Conservation (phyloP, 768 basidiomycete genomes). For the Flagelloscypha sp. region DNA sequence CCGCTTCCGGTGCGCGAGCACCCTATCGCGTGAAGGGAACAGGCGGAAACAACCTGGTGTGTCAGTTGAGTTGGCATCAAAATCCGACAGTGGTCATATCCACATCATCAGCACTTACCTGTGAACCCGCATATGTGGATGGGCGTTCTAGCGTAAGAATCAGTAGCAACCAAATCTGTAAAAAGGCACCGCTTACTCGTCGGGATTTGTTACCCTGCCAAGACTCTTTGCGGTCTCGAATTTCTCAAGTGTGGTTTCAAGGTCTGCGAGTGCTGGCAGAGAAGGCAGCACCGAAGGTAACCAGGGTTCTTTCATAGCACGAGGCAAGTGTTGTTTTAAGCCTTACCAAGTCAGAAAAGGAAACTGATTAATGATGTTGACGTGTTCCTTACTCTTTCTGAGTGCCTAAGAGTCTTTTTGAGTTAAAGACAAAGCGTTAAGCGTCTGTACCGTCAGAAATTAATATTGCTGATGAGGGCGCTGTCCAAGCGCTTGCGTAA, state of each 20-base stretch:
- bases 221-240: constrained; percentile 34
- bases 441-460: too few relatives aligned
- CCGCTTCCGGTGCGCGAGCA: constrained; percentile 65
- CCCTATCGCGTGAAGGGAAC: constrained; percentile 59
- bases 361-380: too few relatives aligned
- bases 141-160: constrained; percentile 44
- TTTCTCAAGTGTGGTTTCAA: constrained; percentile 52
- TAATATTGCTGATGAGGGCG: too few relatives aligned
- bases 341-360: background rate
- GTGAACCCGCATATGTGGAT: constrained; percentile 72
- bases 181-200: constrained; percentile 41
- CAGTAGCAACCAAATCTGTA: background rate
- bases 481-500: too few relatives aligned
- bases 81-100: background rate
- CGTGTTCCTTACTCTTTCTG: too few relatives aligned
- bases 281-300: constrained; percentile 46
- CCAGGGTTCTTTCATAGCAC: constrained; percentile 11
- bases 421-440: too few relatives aligned
- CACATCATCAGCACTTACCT: constrained; percentile 26
- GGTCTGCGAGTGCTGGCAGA: constrained; percentile 41
- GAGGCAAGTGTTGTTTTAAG: background rate
- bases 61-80: background rate
- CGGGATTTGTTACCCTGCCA: constrained; percentile 55
- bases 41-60: constrained; percentile 57
- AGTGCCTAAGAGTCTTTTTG: too few relatives aligned